Conservation (phyloP, 495 filamentous ascomycete genomes). For the Hypoxylon lenormandii region DNA sequence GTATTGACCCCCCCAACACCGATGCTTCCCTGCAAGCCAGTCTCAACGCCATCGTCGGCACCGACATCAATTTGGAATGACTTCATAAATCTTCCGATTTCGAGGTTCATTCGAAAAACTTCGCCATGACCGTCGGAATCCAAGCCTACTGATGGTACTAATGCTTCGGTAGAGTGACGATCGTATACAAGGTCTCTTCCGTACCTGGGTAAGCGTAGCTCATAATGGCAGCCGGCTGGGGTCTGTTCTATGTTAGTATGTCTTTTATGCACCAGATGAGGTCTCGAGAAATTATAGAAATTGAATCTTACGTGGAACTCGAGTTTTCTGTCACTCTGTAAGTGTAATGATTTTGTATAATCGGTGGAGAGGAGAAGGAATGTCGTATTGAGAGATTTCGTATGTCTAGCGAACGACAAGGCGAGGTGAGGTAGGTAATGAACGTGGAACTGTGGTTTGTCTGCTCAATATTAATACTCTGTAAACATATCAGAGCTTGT, state of each 20-base stretch:
- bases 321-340: conserved; percentile 89
- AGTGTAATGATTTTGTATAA: conserved; percentile 92
- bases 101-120: conserved; percentile 91
- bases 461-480: conserved; percentile 17
- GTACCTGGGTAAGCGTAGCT: conserved; percentile 87
- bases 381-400: conserved; percentile 89
- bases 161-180: conserved; percentile 82
- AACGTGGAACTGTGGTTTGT: conserved; percentile 97
- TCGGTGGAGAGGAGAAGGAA: conserved; percentile 92
- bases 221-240: conserved; percentile 86
- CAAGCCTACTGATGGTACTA: conserved; percentile 88
- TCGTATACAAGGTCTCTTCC: conserved; percentile 90
- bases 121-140: conserved; percentile 84
- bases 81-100: conserved; percentile 89
- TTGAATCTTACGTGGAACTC: conserved; percentile 77
- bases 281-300: not conserved
- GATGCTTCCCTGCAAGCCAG: conserved; percentile 84
- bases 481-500: conserved; percentile 66
- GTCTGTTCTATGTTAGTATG: conserved; percentile 58
- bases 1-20: conserved; percentile 86
- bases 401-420: conserved; percentile 91
- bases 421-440: conserved; percentile 94
- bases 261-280: not conserved
- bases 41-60: conserved; percentile 76
- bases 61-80: conserved; percentile 83